Evolutionary conservation across 1,139 yeast genomes (phyloP).

Genomic region (Hanseniaspora sp.): DNA sequence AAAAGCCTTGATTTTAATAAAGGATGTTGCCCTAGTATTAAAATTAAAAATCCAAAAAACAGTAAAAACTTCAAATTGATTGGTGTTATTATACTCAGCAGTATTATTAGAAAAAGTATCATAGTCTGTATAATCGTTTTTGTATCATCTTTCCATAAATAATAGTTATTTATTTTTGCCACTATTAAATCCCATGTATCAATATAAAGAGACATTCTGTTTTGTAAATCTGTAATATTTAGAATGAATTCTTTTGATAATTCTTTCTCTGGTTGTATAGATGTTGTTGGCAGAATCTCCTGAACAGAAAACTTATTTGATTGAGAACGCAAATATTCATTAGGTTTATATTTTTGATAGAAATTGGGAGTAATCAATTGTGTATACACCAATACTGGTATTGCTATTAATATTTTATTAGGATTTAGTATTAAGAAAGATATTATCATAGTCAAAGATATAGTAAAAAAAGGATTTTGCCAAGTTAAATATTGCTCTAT

Average conservation of each 20-base stretch:
- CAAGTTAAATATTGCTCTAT: slow-evolving; percentile 47
- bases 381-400: slow-evolving; percentile 47
- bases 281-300: slow-evolving; percentile 34
- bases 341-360: slow-evolving; percentile 34
- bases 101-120: neutral
- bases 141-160: slow-evolving; percentile 7
- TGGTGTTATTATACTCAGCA: neutral
- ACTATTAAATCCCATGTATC: slow-evolving; percentile 46
- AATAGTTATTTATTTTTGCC: neutral
- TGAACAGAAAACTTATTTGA: slow-evolving; percentile 14
- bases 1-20: neutral
- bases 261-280: slow-evolving; percentile 63
- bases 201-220: slow-evolving; percentile 63
- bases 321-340: slow-evolving; percentile 16
- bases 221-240: slow-evolving; percentile 75
- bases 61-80: neutral
- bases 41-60: neutral
- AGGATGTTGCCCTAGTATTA: slow-evolving; percentile 6
- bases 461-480: slow-evolving; percentile 52
- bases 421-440: slow-evolving; percentile 60
- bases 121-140: neutral
- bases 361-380: slow-evolving; percentile 45
- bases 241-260: slow-evolving; percentile 65
- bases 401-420: slow-evolving; percentile 37
- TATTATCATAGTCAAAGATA: slow-evolving; percentile 44